Conservation (phyloP, 257 asterid species). For the Solanum ossicruentum region DNA sequence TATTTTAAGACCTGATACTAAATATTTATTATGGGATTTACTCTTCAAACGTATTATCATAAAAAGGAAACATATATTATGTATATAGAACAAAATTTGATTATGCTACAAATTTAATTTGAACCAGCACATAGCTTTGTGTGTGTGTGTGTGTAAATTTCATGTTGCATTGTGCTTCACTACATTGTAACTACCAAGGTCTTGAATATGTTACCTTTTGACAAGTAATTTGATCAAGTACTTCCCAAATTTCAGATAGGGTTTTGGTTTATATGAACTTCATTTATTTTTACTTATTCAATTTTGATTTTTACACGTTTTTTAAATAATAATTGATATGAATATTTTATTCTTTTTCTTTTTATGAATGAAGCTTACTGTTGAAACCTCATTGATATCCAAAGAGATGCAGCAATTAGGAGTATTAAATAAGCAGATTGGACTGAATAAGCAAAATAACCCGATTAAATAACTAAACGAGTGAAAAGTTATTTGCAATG, state of each 20-base stretch:
- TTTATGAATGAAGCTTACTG: too few relatives aligned
- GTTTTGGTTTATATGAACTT: accelerated
- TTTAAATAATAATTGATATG: not conserved
- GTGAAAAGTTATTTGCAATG: too few relatives aligned
- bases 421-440: too few relatives aligned
- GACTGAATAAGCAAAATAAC: too few relatives aligned
- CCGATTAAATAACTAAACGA: too few relatives aligned
- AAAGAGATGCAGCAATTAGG: not conserved
- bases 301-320: not conserved
- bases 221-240: not conserved
- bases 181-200: not conserved
- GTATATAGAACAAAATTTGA: not conserved
- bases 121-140: not conserved
- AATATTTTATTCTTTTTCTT: too few relatives aligned
- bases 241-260: not conserved
- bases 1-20: too few relatives aligned
- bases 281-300: not conserved
- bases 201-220: not conserved
- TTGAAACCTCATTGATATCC: too few relatives aligned
- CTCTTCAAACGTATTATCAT: not conserved
- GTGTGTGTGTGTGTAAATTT: not conserved
- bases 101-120: not conserved
- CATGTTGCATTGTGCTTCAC: not conserved
- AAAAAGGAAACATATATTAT: not conserved
- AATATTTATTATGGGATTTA: too few relatives aligned